These are phyloP conservation scores for Curvularia hawaiiensis DNA, from an alignment of 2,329 filamentous ascomycete genomes.

Conservation along the genomic window DNA sequence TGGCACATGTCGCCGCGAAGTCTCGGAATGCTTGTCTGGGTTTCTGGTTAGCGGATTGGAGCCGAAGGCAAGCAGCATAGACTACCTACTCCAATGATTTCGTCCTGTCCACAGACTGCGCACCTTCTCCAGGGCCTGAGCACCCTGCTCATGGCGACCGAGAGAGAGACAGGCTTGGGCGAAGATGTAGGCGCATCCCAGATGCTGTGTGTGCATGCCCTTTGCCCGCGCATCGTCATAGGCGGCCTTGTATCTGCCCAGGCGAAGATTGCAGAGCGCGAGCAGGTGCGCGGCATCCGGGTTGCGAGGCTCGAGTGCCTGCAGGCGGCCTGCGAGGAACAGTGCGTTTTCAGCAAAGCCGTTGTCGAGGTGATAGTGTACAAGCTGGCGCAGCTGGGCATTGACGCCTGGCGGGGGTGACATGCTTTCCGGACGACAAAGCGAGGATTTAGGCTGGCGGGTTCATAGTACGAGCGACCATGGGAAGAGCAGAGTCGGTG, in stretches of 20 bases:
- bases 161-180: slow-evolving; percentile 85
- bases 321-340: slow-evolving; percentile 87
- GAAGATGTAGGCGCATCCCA: slow-evolving; percentile 90
- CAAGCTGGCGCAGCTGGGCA: slow-evolving; percentile 66
- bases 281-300: slow-evolving; percentile 83
- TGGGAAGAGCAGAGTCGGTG: not conserved
- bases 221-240: slow-evolving; percentile 79
- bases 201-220: slow-evolving; percentile 72
- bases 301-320: slow-evolving; percentile 81
- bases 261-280: slow-evolving; percentile 80
- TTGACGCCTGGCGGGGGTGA: slow-evolving; percentile 62
- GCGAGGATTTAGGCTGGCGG: slow-evolving; percentile 16
- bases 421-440: slow-evolving; percentile 49
- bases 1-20: slow-evolving; percentile 72
- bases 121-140: slow-evolving; percentile 81
- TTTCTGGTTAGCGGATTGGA: slow-evolving; percentile 17
- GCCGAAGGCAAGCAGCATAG: not conserved
- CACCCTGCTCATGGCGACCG: slow-evolving; percentile 79
- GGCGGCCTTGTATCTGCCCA: slow-evolving; percentile 82
- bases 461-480: slow-evolving; percentile 10
- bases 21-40: slow-evolving; percentile 74
- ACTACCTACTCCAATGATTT: slow-evolving; percentile 73
- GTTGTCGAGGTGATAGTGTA: slow-evolving; percentile 84
- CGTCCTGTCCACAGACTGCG: slow-evolving; percentile 75
- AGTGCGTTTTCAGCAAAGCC: slow-evolving; percentile 86